phyloP scores from a whole-genome alignment of 139 green algal genomes.

The Chlorokybus atmophyticus region DNA sequence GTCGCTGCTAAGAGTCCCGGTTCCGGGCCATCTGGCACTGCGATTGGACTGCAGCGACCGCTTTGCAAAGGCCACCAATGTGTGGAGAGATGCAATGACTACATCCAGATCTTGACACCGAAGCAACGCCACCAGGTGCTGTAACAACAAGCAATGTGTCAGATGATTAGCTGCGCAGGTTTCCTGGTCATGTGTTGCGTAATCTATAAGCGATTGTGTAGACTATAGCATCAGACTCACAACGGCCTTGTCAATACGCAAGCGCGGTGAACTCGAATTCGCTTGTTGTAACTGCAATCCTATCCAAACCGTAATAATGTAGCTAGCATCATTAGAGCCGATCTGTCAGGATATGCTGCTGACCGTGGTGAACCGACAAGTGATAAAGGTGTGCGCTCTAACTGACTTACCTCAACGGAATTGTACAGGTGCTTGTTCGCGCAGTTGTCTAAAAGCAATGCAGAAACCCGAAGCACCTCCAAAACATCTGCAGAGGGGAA shows the following conservation, averaged over 20 bases:
- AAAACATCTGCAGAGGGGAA: slow-evolving; percentile 48
- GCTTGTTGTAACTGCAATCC: no score
- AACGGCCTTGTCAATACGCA: no score
- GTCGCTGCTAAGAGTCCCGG: slow-evolving; percentile 41
- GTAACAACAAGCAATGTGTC: slow-evolving; percentile 1
- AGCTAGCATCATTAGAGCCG: not conserved
- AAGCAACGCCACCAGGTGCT: slow-evolving; percentile 64
- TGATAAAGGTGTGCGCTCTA: not conserved
- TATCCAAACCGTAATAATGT: no score
- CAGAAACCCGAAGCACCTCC: slow-evolving; percentile 52
- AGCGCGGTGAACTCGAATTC: no score
- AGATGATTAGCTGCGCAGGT: no score
- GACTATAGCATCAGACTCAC: no score
- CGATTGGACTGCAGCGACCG: slow-evolving; percentile 46
- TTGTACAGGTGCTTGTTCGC: slow-evolving; percentile 79
- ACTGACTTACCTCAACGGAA: slow-evolving; percentile 83
- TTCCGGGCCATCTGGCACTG: slow-evolving; percentile 44
- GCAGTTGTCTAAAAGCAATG: slow-evolving; percentile 73
- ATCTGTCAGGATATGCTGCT: not conserved
- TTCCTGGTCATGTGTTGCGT: no score
- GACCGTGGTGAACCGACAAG: not conserved
- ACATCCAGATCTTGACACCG: slow-evolving; percentile 45
- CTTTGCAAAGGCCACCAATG: slow-evolving; percentile 53
- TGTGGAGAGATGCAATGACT: slow-evolving; percentile 46
- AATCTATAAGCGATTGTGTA: no score